Evolutionary conservation across 2,329 filamentous ascomycete species (phyloP), one percentile per base, ranked within the genome.

Genomic region (Arthroderma uncinatum): DNA sequence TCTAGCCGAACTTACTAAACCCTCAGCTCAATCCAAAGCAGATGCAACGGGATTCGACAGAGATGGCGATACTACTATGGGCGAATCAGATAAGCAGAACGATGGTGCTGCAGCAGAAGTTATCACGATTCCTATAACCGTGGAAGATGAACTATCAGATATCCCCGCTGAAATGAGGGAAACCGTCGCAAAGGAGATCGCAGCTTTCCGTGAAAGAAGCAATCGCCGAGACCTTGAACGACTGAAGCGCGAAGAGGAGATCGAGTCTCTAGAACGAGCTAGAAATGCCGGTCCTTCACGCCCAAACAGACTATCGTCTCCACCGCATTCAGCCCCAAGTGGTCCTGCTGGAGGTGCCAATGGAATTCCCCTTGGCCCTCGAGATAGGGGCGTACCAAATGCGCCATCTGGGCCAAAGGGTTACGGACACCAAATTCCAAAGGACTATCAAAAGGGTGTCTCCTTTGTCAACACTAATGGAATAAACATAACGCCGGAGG

Each of bases 161-260:
- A 96, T 98, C 52, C 93, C 93, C 0, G 86, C 89, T 0, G 93
- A 97, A 68, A 94, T 95, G 89, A 85, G 93, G 23, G 93, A 95
- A 68, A 91, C 89, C 0, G 93, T 98, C 14, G 89, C 93, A 0
- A 86, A 86, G 58, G 94, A 98, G 70, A 98, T 98, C 65, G 85
- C 89, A 0, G 88, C 91, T 0, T 98, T 98, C 76, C 82, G 93
- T 62, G 93, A 98, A 63, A 82, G 92, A 19, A 96, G 92, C 64
- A 95, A 84, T 59, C 83, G 87, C 60, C 81, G 92, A 39, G 93
- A 98, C 67, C 75, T 94, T 67, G 93, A 98, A 71, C 86, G 93
- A 2, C 74, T 95, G 36, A 84, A 85, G 66, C 80, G 86, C 47
- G 93, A 98, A 71, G 93, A 98, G 69, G 92, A 97, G 68, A 83